These are phyloP conservation scores for Dentipellis sp. DNA, from an alignment of 768 basidiomycete genomes.

Conservation along the genomic window DNA sequence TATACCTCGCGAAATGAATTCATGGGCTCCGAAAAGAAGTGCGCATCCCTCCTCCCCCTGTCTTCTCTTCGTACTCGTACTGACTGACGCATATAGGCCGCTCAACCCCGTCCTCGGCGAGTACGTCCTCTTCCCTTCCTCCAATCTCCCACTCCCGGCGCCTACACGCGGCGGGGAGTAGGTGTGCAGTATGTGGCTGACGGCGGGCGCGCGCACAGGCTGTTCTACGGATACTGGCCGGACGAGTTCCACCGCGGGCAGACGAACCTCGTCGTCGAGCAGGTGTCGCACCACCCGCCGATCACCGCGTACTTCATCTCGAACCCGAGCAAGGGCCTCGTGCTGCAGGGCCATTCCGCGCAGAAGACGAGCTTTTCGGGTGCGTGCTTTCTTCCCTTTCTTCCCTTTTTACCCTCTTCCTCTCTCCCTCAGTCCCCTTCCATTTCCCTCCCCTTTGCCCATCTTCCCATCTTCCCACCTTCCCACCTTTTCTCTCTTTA, in stretches of 20 bases:
- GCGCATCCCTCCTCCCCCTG: conserved; percentile 17
- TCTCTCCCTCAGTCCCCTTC: not conserved
- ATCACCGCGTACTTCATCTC: conserved; percentile 83
- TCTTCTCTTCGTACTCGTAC: conserved; percentile 5
- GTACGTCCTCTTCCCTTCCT: conserved; percentile 33
- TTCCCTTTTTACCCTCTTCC: not conserved
- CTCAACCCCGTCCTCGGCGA: conserved; percentile 94
- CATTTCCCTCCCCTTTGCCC: not conserved
- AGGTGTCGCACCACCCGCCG: conserved; percentile 93
- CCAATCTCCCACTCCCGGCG: not conserved
- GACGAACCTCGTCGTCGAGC: conserved; percentile 81
- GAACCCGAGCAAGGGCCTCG: conserved; percentile 69
- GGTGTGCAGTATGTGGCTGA: not conserved
- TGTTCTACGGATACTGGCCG: conserved; percentile 90
- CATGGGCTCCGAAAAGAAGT: conserved; percentile 98
- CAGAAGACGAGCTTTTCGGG: conserved; percentile 93
- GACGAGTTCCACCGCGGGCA: conserved; percentile 60
- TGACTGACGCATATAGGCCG: conserved; percentile 42
- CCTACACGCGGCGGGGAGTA: not conserved
- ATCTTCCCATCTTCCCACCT: too few relatives aligned
- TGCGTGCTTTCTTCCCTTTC: conserved; percentile 19
- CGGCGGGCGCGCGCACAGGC: conserved; percentile 27
- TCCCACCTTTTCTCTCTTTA: not conserved
- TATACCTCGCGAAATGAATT: conserved; percentile 92
- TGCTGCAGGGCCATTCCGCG: conserved; percentile 80